Evolutionary conservation across 768 basidiomycete genomes (phyloP).

Genomic region (Tylopilus plumbeoviolaceoides): DNA sequence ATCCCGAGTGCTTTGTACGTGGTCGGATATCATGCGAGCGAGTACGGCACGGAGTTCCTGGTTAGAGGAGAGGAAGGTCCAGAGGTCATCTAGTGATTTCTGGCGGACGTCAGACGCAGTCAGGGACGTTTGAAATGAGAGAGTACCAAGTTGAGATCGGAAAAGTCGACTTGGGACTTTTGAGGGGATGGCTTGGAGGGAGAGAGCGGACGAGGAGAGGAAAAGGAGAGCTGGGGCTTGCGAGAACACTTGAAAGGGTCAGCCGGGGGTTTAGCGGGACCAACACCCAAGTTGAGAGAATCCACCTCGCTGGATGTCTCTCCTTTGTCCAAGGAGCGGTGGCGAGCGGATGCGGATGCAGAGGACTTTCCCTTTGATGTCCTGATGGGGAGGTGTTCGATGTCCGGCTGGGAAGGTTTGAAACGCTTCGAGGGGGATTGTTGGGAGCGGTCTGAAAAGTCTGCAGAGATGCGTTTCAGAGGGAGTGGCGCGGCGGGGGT

Average conservation of each 20-base stretch:
- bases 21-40: conserved; percentile 23
- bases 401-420: conserved; percentile 20
- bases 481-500: conserved; percentile 15
- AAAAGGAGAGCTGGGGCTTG: neutral
- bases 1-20: conserved; percentile 17
- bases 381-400: conserved; percentile 22
- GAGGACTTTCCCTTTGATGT: conserved; percentile 5
- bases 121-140: no score
- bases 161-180: conserved; percentile 2
- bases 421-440: conserved; percentile 29
- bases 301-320: conserved; percentile 22
- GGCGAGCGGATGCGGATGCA: conserved; percentile 3
- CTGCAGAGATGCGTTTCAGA: conserved; percentile 31
- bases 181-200: conserved; percentile 9
- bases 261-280: neutral
- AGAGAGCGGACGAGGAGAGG: neutral
- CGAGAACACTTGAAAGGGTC: conserved; percentile 22
- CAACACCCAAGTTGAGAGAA: conserved; percentile 17
- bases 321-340: conserved; percentile 12
- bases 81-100: conserved; percentile 29
- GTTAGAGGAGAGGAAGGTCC: conserved; percentile 21
- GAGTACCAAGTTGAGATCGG: conserved; percentile 19
- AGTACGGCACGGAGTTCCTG: conserved; percentile 14
- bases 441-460: conserved; percentile 7
- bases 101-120: conserved; percentile 8